phyloP scores from a whole-genome alignment of 495 filamentous ascomycete genomes.

The Hamigera avellanea region DNA sequence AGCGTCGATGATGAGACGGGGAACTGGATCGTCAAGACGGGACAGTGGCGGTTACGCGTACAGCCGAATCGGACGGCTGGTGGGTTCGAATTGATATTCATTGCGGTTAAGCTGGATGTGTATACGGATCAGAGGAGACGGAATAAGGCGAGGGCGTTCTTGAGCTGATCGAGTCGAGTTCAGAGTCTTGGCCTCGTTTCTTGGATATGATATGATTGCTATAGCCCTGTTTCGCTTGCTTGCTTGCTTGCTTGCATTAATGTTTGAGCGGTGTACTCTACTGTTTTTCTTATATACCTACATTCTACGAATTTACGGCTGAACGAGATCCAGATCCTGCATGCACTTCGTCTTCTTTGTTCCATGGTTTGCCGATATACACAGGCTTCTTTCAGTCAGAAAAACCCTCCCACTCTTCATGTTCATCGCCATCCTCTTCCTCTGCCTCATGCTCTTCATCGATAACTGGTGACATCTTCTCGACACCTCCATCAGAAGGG shows the following conservation, averaged over 20 bases:
- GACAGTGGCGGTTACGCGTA: slow-evolving; percentile 73
- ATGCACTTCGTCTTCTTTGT: no score
- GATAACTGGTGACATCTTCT: not conserved
- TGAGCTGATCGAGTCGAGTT: no score
- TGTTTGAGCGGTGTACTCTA: no score
- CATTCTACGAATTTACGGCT: no score
- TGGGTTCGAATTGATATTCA: slow-evolving; percentile 46
- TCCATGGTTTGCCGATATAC: no score
- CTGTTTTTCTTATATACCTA: no score
- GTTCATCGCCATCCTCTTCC: slow-evolving; percentile 13
- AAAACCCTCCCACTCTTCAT: slow-evolving; percentile 36
- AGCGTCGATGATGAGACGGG: not conserved
- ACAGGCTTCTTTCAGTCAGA: slow-evolving; percentile 19
- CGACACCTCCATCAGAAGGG: slow-evolving; percentile 3
- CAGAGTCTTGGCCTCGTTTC: no score
- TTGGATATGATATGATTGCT: not conserved
- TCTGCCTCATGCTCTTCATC: slow-evolving; percentile 10
- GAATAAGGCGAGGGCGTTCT: slow-evolving; percentile 58
- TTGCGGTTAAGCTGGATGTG: slow-evolving; percentile 73
- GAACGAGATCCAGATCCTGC: no score
- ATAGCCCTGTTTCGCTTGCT: no score
- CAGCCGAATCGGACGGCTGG: slow-evolving; percentile 29
- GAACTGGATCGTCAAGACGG: slow-evolving; percentile 64
- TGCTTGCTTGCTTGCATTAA: no score
- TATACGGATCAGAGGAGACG: slow-evolving; percentile 54